phyloP scores from a whole-genome alignment of 169 alveolate genomes.

The Pseudocohnilembus persalinus region DNA sequence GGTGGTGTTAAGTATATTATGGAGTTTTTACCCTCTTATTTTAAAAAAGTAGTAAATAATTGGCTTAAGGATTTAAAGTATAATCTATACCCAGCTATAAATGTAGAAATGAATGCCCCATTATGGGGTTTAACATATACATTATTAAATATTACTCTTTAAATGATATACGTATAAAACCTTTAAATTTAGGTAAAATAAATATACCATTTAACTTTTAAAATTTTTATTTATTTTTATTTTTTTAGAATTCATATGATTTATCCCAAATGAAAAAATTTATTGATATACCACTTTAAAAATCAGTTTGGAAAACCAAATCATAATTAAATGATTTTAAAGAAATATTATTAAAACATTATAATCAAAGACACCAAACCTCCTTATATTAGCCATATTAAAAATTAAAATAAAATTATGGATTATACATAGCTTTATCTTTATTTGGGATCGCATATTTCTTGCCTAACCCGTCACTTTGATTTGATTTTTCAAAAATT shows the following conservation, averaged over 20 bases:
- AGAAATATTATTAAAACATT: background rate
- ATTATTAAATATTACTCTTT: constrained; percentile 8
- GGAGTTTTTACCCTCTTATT: background rate
- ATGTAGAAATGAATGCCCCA: constrained; percentile 37
- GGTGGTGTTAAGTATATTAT: constrained; percentile 2
- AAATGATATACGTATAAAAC: background rate
- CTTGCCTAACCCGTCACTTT: background rate
- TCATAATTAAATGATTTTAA: no score
- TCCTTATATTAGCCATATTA: background rate
- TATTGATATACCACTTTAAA: background rate
- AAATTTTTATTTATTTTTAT: no score
- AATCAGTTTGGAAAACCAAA: background rate
- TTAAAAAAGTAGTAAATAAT: background rate
- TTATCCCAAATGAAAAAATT: no score
- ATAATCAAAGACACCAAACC: background rate
- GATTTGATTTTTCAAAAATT: no score
- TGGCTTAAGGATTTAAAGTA: constrained; percentile 7
- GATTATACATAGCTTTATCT: background rate
- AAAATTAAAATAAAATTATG: no score
- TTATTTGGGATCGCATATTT: background rate
- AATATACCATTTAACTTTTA: no score
- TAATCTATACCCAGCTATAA: constrained; percentile 25
- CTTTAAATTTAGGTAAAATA: background rate
- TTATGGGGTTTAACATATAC: constrained; percentile 46
- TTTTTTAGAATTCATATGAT: background rate